Conservation (phyloP, 1,284 basidiomycete species). For the Cryptococcus depauperatus region DNA sequence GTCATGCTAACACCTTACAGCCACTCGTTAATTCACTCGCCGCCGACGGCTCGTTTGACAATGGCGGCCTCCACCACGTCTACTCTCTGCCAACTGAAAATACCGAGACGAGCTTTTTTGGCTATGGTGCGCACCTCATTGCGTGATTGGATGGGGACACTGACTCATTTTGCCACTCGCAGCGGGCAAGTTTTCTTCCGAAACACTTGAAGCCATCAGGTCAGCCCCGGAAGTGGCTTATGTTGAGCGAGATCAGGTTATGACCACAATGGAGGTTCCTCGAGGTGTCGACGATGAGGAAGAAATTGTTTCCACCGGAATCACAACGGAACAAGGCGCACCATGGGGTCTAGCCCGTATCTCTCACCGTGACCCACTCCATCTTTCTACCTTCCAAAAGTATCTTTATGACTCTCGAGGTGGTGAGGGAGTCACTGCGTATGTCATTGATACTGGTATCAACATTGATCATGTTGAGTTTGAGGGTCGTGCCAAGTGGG, state of each 20-base stretch:
- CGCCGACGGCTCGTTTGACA: conserved; percentile 24
- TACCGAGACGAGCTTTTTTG: conserved; percentile 30
- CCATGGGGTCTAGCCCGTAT: conserved; percentile 97
- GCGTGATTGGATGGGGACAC: conserved; percentile 4
- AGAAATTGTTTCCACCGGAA: conserved; percentile 21
- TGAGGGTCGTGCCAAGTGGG: conserved; percentile 75
- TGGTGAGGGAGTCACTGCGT: conserved; percentile 86
- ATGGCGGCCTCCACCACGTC: conserved; percentile 40
- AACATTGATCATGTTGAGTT: conserved; percentile 81
- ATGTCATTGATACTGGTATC: conserved; percentile 61
- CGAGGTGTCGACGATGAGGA: conserved; percentile 33
- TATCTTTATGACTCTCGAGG: conserved; percentile 70
- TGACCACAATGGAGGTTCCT: conserved; percentile 57
- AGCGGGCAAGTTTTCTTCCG: conserved; percentile 71
- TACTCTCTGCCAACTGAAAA: conserved; percentile 26
- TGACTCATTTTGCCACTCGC: conserved; percentile 50
- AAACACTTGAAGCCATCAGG: conserved; percentile 70
- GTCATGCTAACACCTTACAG: conserved; percentile 12
- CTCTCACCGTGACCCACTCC: conserved; percentile 73
- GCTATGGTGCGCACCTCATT: conserved; percentile 34
- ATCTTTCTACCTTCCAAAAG: conserved; percentile 75
- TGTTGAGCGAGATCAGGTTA: conserved; percentile 86
- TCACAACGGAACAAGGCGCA: conserved; percentile 60
- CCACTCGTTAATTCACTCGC: conserved; percentile 27
- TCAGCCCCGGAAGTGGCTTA: conserved; percentile 83